Base-by-base conservation (phyloP, 345 rosid species). In the Citrus sp. region DNA sequence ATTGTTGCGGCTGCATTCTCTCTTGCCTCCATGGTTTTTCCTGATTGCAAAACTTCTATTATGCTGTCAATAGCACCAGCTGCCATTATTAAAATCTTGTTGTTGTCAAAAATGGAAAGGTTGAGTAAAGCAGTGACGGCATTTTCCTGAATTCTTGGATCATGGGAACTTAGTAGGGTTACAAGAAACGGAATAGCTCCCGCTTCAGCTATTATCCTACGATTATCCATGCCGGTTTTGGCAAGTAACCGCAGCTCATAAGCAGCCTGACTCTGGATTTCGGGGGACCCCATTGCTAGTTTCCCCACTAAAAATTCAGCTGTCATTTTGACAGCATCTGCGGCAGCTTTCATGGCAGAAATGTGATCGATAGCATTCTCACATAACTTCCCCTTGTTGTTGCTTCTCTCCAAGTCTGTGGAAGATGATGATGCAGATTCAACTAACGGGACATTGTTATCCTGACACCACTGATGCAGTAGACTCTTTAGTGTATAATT, bases 231-330 rank as follows among this genome's bases (percentile, higher is more conserved):
- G 61, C 92, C 90, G 0, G 90, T 88, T 84, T 92, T 92, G 0
- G 93, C 93, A 19, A 92, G 84, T 73, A 92, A 76, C 30, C 93
- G 85, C 76, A 90, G 82, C 86, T 92, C 92, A 49, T 90, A 90
- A 22, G 96, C 93, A 28, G 93, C 93, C 79, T 85, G 92, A 69
- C 92, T 86, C 83, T 90, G 93, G 19, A 87, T 82, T 32, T 86
- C 88, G 1, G 81, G 67, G 9, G 93, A 90, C 24, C 93, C 93
- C 82, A 88, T 88, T 34, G 92, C 93, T 16, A 91, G 87, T 83
- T 91, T 91, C 65, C 95, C 95, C 1, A 91, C 93, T 81, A 91
- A 80, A 62, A 91, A 88, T 77, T 89, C 92, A 18, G 95, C 95
- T 3, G 93, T 87, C 92, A 88, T 91, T 80, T 84, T 90, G 49